Evolutionary conservation across 2,329 filamentous ascomycete genomes (phyloP), one percentile per base, ranked within the genome.

Genomic region (Fusarium phyllophilum): DNA sequence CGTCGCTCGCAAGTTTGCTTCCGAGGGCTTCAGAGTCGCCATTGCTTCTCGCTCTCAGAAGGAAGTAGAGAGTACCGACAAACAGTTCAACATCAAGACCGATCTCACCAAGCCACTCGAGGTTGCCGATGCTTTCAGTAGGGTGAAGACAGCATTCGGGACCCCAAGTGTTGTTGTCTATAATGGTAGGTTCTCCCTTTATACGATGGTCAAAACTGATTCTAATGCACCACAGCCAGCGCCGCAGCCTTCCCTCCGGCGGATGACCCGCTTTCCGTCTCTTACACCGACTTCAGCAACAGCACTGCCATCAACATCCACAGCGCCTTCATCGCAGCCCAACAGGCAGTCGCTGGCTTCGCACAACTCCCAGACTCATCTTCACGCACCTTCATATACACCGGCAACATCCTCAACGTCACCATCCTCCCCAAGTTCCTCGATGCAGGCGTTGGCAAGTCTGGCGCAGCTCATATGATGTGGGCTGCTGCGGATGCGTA

Each of bases 361-460:
- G 34, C 59, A 1, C 29, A 76, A 44, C 79, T 86, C 4, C 79
- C 83, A 0, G 65, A 70, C 0, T 70, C 75, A 3, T 75, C 76
- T 0, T 74, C 81, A 1, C 82, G 81, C 60, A 82, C 83, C 0
- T 86, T 86, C 67, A 84, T 86, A 42, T 85, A 82, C 72, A 86
- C 85, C 0, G 85, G 84, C 0, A 86, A 86, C 59, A 77, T 80
- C 1, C 74, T 84, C 6, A 86, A 86, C 62, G 73, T 73, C 1
- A 61, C 60, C 1, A 72, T 80, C 11, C 66, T 84, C 5, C 74
- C 79, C 4, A 54, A 63, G 11, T 75, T 85, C n/a, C 42, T 86
- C 41, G 77, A 75, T 26, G 69, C 81, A 11, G 85, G 85, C 1
- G 68, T 83, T 24, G 84, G 84, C 0, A 86, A 86, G 72, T 78